Percentiles rank a stretch among this genome's conserved stretches.
These are phyloP conservation scores for Tieghemostelium lacteum DNA, from an alignment of 78 protist genomes.

Conservation along the genomic window DNA sequence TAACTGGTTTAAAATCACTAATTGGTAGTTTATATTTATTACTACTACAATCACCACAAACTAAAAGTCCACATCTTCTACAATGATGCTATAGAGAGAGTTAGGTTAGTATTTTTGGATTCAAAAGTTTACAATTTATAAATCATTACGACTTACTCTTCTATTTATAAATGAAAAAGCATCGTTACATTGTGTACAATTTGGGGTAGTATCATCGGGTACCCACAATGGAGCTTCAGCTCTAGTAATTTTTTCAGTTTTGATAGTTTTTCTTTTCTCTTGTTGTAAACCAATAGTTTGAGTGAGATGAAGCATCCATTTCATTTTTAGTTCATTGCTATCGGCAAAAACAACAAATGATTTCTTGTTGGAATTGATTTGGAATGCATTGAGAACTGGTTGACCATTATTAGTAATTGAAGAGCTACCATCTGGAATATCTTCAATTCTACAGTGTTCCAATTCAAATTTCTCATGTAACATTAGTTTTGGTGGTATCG, in stretches of 20 bases:
- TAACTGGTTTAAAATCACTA: slow-evolving; percentile 41
- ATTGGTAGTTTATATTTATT: slow-evolving; percentile 27
- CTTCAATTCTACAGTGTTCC: slow-evolving; percentile 71
- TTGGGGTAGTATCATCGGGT: slow-evolving; percentile 53
- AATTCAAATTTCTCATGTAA: slow-evolving; percentile 55
- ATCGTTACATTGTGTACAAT: slow-evolving; percentile 33
- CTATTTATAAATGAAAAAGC: slow-evolving; percentile 51
- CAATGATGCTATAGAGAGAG: slow-evolving; percentile 55
- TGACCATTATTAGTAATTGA: slow-evolving; percentile 34
- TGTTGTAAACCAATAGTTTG: slow-evolving; percentile 33
- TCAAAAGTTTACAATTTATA: not conserved
- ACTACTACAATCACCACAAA: slow-evolving; percentile 60
- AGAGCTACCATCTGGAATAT: slow-evolving; percentile 66
- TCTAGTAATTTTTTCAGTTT: slow-evolving; percentile 3
- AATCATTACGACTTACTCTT: slow-evolving; percentile 49
- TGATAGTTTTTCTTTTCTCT: slow-evolving; percentile 51
- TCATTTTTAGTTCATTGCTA: slow-evolving; percentile 35
- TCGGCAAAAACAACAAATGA: slow-evolving; percentile 75
- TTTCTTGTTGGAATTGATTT: slow-evolving; percentile 62
- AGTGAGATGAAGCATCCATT: slow-evolving; percentile 56
- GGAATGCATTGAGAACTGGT: slow-evolving; percentile 50
- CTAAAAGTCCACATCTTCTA: slow-evolving; percentile 72
- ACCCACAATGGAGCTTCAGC: slow-evolving; percentile 77
- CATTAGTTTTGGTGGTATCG: slow-evolving; percentile 61
- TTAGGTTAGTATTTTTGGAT: not conserved